Conservation (phyloP, 2,329 filamentous ascomycete genomes). For the Emergomyces orientalis region DNA sequence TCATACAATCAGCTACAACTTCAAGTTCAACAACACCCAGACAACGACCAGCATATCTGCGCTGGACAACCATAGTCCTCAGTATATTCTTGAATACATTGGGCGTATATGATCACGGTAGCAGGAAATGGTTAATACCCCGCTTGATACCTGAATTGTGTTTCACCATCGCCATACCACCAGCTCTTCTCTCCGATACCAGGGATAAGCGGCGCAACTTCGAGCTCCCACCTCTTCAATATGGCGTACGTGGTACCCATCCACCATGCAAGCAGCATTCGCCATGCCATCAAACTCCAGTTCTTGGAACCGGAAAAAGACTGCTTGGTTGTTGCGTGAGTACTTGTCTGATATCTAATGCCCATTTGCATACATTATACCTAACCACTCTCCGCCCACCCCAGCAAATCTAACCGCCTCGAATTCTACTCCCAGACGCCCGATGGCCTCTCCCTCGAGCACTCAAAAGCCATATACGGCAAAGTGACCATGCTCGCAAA, state of each 20-base stretch:
- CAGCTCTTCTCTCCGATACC: not conserved
- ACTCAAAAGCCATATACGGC: slow-evolving; percentile 69
- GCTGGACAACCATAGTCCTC: not conserved
- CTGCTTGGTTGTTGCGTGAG: slow-evolving; percentile 80
- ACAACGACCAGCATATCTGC: not conserved
- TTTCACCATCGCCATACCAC: no score
- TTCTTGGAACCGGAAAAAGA: slow-evolving; percentile 67
- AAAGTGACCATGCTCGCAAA: slow-evolving; percentile 77
- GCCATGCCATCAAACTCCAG: slow-evolving; percentile 73
- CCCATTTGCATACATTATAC: slow-evolving; percentile 4
- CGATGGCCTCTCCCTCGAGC: slow-evolving; percentile 52
- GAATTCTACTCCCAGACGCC: slow-evolving; percentile 67
- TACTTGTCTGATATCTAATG: slow-evolving; percentile 12
- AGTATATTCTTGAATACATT: not conserved
- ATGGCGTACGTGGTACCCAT: slow-evolving; percentile 97
- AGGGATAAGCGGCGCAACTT: not conserved
- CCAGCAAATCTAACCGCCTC: slow-evolving; percentile 71
- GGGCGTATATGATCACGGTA: not conserved
- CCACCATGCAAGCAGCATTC: slow-evolving; percentile 81
- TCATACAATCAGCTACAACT: not conserved
- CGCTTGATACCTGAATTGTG: not conserved
- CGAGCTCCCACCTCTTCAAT: slow-evolving; percentile 9
- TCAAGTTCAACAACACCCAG: not conserved
- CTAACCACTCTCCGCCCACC: slow-evolving; percentile 28
- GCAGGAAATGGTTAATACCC: not conserved